Conservation (phyloP, 1,284 basidiomycete genomes). For the Ustilago trichophora region DNA sequence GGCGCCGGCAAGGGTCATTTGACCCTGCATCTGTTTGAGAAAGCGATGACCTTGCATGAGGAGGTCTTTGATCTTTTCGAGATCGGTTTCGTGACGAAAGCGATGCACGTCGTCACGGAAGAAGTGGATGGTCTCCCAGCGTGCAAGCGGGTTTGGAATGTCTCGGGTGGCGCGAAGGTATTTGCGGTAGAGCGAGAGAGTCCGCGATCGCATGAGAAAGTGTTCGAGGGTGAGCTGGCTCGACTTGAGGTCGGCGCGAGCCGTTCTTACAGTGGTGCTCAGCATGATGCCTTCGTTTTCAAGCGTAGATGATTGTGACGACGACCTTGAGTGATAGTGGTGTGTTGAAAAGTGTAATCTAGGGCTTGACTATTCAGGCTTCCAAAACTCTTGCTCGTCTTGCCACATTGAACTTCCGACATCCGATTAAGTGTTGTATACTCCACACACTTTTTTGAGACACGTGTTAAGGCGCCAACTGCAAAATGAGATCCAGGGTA, state of each 20-base stretch:
- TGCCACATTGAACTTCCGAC: conserved; percentile 13
- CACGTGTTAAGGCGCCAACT: not conserved
- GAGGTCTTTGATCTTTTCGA: conserved; percentile 40
- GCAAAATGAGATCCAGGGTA: too few relatives aligned
- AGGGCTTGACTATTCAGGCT: too few relatives aligned
- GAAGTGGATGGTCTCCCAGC: conserved; percentile 57
- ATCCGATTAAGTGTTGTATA: conserved; percentile 9
- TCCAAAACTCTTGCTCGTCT: conserved; percentile 4
- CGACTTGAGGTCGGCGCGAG: conserved; percentile 29
- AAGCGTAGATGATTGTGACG: too few relatives aligned
- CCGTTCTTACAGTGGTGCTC: conserved; percentile 11
- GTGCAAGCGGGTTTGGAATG: conserved; percentile 54
- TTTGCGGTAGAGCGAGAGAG: conserved; percentile 50
- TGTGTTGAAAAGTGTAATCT: too few relatives aligned
- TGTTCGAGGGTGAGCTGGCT: conserved; percentile 51
- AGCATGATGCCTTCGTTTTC: conserved; percentile 5
- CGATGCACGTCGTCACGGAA: conserved; percentile 44
- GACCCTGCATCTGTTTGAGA: conserved; percentile 52
- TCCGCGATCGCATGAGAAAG: conserved; percentile 46
- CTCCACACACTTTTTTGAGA: not conserved
- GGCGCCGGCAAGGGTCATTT: conserved; percentile 46
- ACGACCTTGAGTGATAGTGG: too few relatives aligned
- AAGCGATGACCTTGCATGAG: conserved; percentile 45
- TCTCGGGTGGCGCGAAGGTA: conserved; percentile 53
- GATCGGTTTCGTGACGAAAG: conserved; percentile 34